Percentiles rank a stretch among this genome's conserved stretches.
These are phyloP conservation scores for Cyclanthera cordifolia DNA, from an alignment of 306 rosid species.

Conservation along the genomic window DNA sequence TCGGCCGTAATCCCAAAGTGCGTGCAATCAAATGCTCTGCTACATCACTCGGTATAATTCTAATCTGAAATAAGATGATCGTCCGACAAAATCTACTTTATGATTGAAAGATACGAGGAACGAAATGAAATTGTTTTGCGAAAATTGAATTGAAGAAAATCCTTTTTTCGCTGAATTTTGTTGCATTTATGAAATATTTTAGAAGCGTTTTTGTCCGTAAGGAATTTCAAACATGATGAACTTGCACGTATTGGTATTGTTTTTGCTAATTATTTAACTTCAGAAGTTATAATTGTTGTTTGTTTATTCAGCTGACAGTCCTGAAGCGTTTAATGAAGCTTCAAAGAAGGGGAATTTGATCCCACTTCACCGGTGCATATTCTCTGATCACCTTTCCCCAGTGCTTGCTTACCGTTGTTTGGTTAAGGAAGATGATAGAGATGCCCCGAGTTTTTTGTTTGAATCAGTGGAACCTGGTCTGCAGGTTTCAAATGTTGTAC, in stretches of 20 bases:
- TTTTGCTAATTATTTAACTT: background rate
- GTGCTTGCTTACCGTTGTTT: constrained; percentile 92
- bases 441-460: constrained; percentile 87
- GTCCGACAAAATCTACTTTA: background rate
- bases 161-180: background rate
- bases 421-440: constrained; percentile 90
- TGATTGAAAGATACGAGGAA: background rate
- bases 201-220: background rate
- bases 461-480: constrained; percentile 85
- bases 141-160: background rate
- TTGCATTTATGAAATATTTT: background rate
- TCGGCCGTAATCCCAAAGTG: constrained; percentile 15
- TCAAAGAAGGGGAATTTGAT: constrained; percentile 75
- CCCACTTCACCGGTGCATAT: constrained; percentile 59
- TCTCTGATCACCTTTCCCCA: constrained; percentile 90
- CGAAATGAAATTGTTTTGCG: background rate
- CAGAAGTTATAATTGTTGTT: constrained; percentile 1
- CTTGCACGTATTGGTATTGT: background rate
- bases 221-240: background rate
- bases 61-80: background rate
- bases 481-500: constrained; percentile 51
- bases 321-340: constrained; percentile 54
- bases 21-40: constrained; percentile 39
- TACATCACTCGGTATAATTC: constrained; percentile 29
- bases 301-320: constrained; percentile 42